These are phyloP conservation scores for Penicillium rolfsii DNA, from an alignment of 2,329 filamentous ascomycete genomes.

Conservation along the genomic window DNA sequence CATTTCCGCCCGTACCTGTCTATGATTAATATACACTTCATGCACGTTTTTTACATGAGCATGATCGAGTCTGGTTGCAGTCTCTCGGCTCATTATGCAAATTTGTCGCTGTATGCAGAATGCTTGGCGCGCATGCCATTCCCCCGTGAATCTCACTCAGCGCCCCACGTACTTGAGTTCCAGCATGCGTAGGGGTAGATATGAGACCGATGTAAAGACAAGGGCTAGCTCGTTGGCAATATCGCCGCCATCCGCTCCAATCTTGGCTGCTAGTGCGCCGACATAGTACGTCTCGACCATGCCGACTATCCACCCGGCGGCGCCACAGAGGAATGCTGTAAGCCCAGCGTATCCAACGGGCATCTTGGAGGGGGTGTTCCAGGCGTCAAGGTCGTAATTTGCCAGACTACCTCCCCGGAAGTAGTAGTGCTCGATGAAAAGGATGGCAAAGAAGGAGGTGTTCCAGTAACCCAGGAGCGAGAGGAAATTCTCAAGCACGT, in stretches of 20 bases:
- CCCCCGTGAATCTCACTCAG: slow-evolving; percentile 21
- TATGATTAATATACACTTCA: not conserved
- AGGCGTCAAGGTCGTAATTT: slow-evolving; percentile 55
- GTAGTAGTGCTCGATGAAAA: slow-evolving; percentile 54
- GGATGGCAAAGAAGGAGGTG: slow-evolving; percentile 54
- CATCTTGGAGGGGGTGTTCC: slow-evolving; percentile 51
- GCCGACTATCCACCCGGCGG: slow-evolving; percentile 58
- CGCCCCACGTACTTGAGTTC: slow-evolving; percentile 55
- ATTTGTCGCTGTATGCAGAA: not conserved
- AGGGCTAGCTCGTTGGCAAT: slow-evolving; percentile 59
- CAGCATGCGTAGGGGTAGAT: slow-evolving; percentile 52
- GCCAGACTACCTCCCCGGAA: slow-evolving; percentile 49
- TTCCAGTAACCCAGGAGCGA: slow-evolving; percentile 57
- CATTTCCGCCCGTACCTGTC: not conserved
- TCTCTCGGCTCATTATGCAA: not conserved
- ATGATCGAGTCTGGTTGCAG: not conserved
- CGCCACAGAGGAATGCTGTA: slow-evolving; percentile 51
- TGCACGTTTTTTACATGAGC: not conserved
- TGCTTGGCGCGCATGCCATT: slow-evolving; percentile 2
- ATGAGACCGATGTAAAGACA: slow-evolving; percentile 53
- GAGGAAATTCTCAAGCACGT: slow-evolving; percentile 54
- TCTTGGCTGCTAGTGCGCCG: slow-evolving; percentile 50
- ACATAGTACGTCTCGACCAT: slow-evolving; percentile 64
- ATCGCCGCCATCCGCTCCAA: slow-evolving; percentile 53
- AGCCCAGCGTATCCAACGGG: slow-evolving; percentile 52